Conservation (phyloP, 176 grass and related monocot species). For the Musa itinerans region DNA sequence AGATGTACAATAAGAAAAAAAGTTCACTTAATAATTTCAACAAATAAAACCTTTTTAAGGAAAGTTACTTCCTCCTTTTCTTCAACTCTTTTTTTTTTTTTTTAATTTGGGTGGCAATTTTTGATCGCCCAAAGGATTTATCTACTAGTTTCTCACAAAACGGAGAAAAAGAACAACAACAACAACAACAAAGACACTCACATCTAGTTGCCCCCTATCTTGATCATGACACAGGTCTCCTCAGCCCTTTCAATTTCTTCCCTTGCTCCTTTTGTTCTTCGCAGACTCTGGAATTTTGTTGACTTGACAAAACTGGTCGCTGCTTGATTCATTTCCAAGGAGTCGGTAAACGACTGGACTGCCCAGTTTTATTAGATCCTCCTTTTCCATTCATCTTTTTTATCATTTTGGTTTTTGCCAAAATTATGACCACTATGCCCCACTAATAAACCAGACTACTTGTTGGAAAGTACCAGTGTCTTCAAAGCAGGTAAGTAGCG, state of each 20-base stretch:
- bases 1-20: conserved; percentile 16
- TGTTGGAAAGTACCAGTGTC: not conserved
- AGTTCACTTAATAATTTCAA: conserved; percentile 26
- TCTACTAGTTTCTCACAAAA: conserved; percentile 7
- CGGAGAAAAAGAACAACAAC: not conserved
- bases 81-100: conserved; percentile 10
- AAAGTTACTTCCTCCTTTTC: conserved; percentile 30
- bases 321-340: no score
- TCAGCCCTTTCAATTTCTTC: conserved; percentile 20
- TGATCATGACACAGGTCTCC: not conserved
- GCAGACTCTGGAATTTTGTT: not conserved
- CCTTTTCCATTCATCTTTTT: conserved; percentile 7
- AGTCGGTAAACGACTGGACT: no score
- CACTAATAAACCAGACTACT: conserved; percentile 15
- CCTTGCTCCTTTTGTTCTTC: not conserved
- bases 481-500: not conserved
- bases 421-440: conserved; percentile 13
- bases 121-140: conserved; percentile 9
- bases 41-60: conserved; percentile 30
- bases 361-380: not conserved
- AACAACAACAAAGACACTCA: not conserved
- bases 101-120: conserved; percentile 12
- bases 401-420: conserved; percentile 14
- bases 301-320: no score
- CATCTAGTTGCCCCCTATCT: not conserved